A percentile compares a stretch with the other conserved stretches of the same genome.
Conservation (phyloP, 2,329 filamentous ascomycete species). For the Zasmidium angulare region DNA sequence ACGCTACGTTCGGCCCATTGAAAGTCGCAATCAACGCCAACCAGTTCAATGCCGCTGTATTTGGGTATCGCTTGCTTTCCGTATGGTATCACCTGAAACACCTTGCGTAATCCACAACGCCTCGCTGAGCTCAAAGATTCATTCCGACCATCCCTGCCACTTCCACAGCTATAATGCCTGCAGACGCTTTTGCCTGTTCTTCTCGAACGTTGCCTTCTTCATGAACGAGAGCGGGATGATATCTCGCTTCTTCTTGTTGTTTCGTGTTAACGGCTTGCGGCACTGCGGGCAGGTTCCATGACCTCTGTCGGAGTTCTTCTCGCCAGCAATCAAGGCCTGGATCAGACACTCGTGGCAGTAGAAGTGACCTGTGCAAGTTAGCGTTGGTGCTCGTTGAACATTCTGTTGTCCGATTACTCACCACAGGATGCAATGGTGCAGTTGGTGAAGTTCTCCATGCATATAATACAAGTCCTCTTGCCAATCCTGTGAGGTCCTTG, state of each 20-base stretch:
- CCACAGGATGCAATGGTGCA: conserved; percentile 61
- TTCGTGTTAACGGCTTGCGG: conserved; percentile 21
- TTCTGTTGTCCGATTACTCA: conserved; percentile 38
- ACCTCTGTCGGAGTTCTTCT: conserved; percentile 48
- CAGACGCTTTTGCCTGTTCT: conserved; percentile 9
- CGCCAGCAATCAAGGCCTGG: conserved; percentile 58
- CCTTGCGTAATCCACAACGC: conserved; percentile 3
- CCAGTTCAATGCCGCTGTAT: neutral
- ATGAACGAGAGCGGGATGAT: conserved; percentile 26
- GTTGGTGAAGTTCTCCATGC: conserved; percentile 61
- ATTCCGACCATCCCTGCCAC: neutral
- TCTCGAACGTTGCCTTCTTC: conserved; percentile 22
- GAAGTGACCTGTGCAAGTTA: conserved; percentile 52
- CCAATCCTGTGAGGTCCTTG: conserved; percentile 39
- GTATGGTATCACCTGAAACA: conserved; percentile 6
- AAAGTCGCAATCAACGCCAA: neutral
- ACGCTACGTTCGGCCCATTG: neutral
- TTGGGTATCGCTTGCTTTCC: neutral
- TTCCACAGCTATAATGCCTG: neutral
- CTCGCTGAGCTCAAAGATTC: conserved; percentile 10
- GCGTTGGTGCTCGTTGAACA: neutral
- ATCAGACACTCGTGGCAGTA: conserved; percentile 65
- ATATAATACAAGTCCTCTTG: conserved; percentile 61
- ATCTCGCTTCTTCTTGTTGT: conserved; percentile 19
- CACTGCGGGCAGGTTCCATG: conserved; percentile 48